These are phyloP conservation scores for Pseudomicrostroma phylloplanum DNA, from an alignment of 1,284 basidiomycete species.

Conservation along the genomic window DNA sequence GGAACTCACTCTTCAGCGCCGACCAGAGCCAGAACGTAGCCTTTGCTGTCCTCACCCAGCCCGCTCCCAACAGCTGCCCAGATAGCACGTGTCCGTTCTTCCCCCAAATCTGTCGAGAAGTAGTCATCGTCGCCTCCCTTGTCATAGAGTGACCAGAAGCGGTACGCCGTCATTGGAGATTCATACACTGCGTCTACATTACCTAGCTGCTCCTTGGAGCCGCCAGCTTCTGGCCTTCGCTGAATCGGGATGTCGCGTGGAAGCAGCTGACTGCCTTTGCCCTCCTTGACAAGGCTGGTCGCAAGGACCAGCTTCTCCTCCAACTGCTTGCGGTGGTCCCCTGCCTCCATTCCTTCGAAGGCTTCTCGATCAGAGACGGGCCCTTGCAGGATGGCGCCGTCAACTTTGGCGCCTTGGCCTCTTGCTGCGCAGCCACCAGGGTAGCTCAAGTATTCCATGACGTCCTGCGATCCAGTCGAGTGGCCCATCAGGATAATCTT, in stretches of 20 bases:
- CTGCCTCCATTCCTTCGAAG: constrained; percentile 17
- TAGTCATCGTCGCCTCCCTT: constrained; percentile 41
- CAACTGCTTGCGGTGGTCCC: neutral
- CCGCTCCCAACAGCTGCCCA: constrained; percentile 17
- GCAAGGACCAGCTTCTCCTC: constrained; percentile 11
- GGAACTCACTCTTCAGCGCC: constrained; percentile 31
- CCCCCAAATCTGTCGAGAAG: constrained; percentile 24
- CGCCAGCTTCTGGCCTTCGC: neutral
- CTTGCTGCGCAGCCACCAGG: constrained; percentile 11
- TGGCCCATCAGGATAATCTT: constrained; percentile 44
- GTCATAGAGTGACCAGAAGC: constrained; percentile 33
- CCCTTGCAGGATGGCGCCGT: constrained; percentile 43
- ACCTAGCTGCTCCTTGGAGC: constrained; percentile 1
- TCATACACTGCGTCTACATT: constrained; percentile 26
- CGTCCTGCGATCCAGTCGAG: constrained; percentile 46
- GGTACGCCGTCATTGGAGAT: constrained; percentile 42
- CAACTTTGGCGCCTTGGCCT: constrained; percentile 12
- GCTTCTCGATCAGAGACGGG: constrained; percentile 43
- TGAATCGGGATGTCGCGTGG: constrained; percentile 9
- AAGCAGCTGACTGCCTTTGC: constrained; percentile 15
- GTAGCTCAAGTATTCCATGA: constrained; percentile 27
- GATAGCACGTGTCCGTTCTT: neutral
- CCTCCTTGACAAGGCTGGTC: constrained; percentile 11
- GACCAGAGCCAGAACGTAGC: constrained; percentile 32
- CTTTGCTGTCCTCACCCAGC: constrained; percentile 10